Conservation (phyloP, 2,329 filamentous ascomycete genomes). For the Pseudogymnoascus sp. region DNA sequence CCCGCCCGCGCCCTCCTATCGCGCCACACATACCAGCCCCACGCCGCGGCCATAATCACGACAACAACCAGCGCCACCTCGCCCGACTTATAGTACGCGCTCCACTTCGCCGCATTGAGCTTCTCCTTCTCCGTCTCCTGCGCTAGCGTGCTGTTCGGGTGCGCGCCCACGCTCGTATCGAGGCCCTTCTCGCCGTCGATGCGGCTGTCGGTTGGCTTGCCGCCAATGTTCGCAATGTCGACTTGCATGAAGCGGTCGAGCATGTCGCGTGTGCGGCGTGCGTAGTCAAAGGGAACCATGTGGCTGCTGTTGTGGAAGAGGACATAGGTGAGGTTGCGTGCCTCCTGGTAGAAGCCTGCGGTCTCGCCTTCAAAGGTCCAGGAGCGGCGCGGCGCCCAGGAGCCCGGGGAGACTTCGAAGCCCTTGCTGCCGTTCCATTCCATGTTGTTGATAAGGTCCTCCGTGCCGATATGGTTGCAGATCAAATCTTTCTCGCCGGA, state of each 20-base stretch:
- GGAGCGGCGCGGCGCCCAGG: constrained; percentile 82
- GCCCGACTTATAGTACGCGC: constrained; percentile 63
- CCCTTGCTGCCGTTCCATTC: constrained; percentile 86
- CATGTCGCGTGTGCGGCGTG: constrained; percentile 85
- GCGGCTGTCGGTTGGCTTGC: constrained; percentile 54
- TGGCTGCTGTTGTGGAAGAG: constrained; percentile 93
- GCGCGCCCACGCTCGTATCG: constrained; percentile 56
- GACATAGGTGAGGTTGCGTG: constrained; percentile 91
- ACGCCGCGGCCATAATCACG: constrained; percentile 50
- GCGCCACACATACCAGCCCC: constrained; percentile 57
- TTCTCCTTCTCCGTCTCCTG: constrained; percentile 54
- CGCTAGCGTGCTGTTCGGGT: constrained; percentile 57
- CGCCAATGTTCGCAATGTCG: constrained; percentile 82
- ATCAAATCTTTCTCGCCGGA: constrained; percentile 91
- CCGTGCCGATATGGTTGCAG: constrained; percentile 93
- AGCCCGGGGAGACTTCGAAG: constrained; percentile 79
- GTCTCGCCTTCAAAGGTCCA: constrained; percentile 88
- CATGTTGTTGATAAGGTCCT: constrained; percentile 82
- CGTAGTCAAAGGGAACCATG: constrained; percentile 95
- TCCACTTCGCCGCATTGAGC: constrained; percentile 58
- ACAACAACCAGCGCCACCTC: constrained; percentile 62
- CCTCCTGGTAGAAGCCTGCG: constrained; percentile 89
- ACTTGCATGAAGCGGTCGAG: constrained; percentile 92
- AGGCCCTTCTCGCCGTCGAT: constrained; percentile 63
- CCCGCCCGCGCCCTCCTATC: constrained; percentile 47